These are phyloP conservation scores for Calonectria honghensis DNA, from an alignment of 2,329 filamentous ascomycete genomes.

Conservation along the genomic window DNA sequence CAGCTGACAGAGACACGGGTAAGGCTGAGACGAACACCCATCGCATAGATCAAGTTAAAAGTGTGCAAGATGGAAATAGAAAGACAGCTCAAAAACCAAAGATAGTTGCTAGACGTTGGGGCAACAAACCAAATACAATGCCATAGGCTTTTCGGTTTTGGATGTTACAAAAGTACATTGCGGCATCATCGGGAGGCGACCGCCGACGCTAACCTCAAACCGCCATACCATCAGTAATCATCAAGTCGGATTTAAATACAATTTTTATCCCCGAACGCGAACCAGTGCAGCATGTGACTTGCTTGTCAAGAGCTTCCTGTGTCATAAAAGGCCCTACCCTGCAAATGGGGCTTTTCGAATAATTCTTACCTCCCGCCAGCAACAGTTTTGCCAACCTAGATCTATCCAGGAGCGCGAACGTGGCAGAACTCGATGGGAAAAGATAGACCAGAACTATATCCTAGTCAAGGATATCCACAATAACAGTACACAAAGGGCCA, in stretches of 20 bases:
- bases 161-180: not conserved
- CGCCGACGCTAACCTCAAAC: not conserved
- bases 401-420: not conserved
- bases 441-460: not conserved
- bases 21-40: not conserved
- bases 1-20: not conserved
- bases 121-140: not conserved
- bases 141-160: not conserved
- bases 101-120: not conserved
- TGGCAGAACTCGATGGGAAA: not conserved
- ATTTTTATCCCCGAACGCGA: not conserved
- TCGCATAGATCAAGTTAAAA: not conserved
- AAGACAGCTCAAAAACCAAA: not conserved
- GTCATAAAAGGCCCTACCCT: not conserved
- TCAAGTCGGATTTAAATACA: not conserved
- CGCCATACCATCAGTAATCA: not conserved
- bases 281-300: not conserved
- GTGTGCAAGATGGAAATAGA: not conserved
- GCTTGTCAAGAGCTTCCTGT: not conserved
- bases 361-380: not conserved
- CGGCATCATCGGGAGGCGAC: not conserved
- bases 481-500: not conserved
- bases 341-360: not conserved
- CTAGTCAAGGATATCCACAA: not conserved
- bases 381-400: not conserved